phyloP scores from a whole-genome alignment of 2,329 filamentous ascomycete species.

The Fusarium chlamydosporum region DNA sequence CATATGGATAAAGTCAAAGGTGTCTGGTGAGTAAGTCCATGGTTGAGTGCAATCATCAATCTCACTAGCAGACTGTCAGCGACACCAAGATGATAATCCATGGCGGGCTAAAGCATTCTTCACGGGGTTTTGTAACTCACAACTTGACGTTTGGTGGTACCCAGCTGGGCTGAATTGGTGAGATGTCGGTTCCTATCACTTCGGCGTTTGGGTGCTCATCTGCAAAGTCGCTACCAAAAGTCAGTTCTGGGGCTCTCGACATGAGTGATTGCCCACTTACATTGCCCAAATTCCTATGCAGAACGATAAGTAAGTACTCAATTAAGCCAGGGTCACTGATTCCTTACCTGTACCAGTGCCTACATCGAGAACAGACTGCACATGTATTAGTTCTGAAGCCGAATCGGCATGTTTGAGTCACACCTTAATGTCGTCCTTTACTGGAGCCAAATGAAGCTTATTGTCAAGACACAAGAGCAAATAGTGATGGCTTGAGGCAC shows the following conservation, averaged over 20 bases:
- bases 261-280: background rate
- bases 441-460: conserved; percentile 27
- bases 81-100: background rate
- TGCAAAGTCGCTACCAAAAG: conserved; percentile 22
- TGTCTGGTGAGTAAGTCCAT: conserved; percentile 1
- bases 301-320: background rate
- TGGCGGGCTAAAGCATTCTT: fast-evolving
- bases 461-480: conserved; percentile 19
- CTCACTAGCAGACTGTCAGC: background rate
- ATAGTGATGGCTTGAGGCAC: conserved; percentile 24
- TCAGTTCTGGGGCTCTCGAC: background rate
- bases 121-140: background rate
- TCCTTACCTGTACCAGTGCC: conserved; percentile 38
- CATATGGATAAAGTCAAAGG: conserved; percentile 15
- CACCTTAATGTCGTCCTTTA: conserved; percentile 27
- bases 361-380: conserved; percentile 29
- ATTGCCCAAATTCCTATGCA: conserved; percentile 28
- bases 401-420: fast-evolving
- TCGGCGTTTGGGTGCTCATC: conserved; percentile 26
- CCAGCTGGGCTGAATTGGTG: conserved; percentile 29
- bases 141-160: conserved; percentile 23
- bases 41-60: conserved; percentile 15
- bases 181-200: conserved; percentile 31
- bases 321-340: fast-evolving
- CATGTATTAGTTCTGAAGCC: background rate